Conservation (phyloP, 768 basidiomycete species). For the Boletus sp. region DNA sequence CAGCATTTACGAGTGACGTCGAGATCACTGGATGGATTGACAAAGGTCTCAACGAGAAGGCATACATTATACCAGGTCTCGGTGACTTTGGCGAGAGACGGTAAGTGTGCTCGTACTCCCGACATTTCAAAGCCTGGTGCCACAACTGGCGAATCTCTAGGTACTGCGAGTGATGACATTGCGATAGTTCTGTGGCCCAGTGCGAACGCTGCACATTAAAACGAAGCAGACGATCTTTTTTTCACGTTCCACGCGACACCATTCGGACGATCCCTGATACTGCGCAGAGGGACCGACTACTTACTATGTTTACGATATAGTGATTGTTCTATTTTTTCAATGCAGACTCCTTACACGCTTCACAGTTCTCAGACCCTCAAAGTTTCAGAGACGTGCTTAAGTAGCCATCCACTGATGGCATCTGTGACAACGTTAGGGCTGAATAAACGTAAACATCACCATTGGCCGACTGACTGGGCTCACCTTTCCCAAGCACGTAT, state of each 20-base stretch:
- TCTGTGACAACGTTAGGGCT: conserved; percentile 1
- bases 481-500: conserved; percentile 13
- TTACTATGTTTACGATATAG: not conserved
- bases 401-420: conserved; percentile 8
- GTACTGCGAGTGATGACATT: conserved; percentile 21
- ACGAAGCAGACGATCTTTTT: not conserved
- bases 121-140: not conserved
- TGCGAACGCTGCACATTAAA: not conserved
- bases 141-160: conserved; percentile 4
- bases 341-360: not conserved
- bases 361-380: not conserved
- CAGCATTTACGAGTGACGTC: not conserved
- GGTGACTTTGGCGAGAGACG: conserved; percentile 96
- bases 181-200: not conserved
- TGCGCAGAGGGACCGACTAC: not conserved
- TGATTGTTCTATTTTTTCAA: not conserved
- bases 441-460: not conserved
- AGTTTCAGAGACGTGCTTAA: conserved; percentile 3
- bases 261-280: not conserved
- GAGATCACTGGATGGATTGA: conserved; percentile 97
- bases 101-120: conserved; percentile 34
- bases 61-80: conserved; percentile 90
- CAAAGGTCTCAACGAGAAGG: conserved; percentile 84
- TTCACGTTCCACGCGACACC: not conserved
- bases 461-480: not conserved